phyloP scores from a whole-genome alignment of 139 green algal genomes.

The Micractinium conductrix region DNA sequence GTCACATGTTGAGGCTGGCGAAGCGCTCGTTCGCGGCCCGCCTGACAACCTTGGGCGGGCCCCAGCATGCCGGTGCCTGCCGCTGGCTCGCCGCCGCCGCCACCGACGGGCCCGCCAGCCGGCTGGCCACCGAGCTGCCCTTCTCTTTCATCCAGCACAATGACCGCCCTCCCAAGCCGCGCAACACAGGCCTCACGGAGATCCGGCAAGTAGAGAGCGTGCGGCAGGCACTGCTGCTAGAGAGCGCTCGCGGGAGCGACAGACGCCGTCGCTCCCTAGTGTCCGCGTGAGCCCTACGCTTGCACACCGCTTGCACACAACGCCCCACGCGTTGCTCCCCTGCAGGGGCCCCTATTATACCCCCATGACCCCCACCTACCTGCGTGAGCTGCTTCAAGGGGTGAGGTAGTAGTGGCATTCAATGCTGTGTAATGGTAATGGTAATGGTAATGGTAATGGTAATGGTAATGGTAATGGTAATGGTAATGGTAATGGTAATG shows the following conservation, averaged over 20 bases:
- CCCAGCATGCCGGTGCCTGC: background rate
- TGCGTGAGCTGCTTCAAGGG: constrained; percentile 18
- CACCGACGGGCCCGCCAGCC: no score
- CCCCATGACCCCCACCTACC: constrained; percentile 11
- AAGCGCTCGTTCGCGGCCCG: background rate
- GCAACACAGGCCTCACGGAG: background rate
- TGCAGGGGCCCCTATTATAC: constrained; percentile 18
- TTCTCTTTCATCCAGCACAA: constrained; percentile 1
- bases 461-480: no score
- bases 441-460: no score
- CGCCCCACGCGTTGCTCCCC: background rate
- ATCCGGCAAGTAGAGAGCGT: background rate
- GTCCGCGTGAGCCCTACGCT: no score
- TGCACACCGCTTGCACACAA: background rate
- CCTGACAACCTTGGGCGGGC: no score
- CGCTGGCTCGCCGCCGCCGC: background rate
- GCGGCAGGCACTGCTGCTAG: background rate
- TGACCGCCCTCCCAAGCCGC: background rate
- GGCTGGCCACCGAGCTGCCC: background rate
- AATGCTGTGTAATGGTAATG: no score
- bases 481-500: no score
- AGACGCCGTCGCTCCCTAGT: no score
- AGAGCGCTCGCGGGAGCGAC: no score
- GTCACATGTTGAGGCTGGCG: constrained; percentile 1
- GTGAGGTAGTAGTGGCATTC: background rate